Conservation (phyloP, 1,284 basidiomycete genomes). For the Hymenochaete sp. region DNA sequence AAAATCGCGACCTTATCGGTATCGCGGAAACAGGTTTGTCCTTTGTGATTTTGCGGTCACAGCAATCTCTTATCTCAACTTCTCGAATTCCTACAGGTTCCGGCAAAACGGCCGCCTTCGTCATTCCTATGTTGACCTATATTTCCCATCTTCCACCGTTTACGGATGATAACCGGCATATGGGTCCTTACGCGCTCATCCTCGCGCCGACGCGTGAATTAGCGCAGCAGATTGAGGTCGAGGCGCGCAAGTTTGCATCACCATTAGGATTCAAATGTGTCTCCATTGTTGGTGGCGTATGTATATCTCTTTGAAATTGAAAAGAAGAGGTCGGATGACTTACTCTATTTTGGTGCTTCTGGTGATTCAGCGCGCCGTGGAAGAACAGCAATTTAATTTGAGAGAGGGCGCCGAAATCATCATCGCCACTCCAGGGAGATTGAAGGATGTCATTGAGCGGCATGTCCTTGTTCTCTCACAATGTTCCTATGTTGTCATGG, state of each 20-base stretch:
- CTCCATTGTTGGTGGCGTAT: constrained; percentile 92
- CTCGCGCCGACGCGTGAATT: constrained; percentile 95
- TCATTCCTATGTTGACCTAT: constrained; percentile 95
- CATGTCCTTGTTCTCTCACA: constrained; percentile 93
- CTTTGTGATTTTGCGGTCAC: constrained; percentile 4
- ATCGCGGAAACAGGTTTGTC: constrained; percentile 89
- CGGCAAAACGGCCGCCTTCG: constrained; percentile 98
- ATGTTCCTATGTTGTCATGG: constrained; percentile 98
- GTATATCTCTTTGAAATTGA: constrained; percentile 29
- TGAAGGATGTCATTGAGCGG: constrained; percentile 95
- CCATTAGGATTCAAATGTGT: constrained; percentile 89
- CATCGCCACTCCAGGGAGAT: constrained; percentile 94
- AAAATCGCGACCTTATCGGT: constrained; percentile 94
- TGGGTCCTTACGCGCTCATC: constrained; percentile 92
- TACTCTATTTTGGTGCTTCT: constrained; percentile 13
- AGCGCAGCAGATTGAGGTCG: constrained; percentile 94
- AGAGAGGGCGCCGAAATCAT: constrained; percentile 96
- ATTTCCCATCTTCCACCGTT: constrained; percentile 81
- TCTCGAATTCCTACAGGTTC: constrained; percentile 52
- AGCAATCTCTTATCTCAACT: constrained; percentile 12
- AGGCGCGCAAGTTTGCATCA: constrained; percentile 84
- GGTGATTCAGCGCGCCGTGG: constrained; percentile 62
- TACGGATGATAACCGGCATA: constrained; percentile 84
- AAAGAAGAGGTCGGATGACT: neutral
- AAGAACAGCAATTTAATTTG: constrained; percentile 95